phyloP scores from a whole-genome alignment of 306 rosid species.

The Begonia masoniana region DNA sequence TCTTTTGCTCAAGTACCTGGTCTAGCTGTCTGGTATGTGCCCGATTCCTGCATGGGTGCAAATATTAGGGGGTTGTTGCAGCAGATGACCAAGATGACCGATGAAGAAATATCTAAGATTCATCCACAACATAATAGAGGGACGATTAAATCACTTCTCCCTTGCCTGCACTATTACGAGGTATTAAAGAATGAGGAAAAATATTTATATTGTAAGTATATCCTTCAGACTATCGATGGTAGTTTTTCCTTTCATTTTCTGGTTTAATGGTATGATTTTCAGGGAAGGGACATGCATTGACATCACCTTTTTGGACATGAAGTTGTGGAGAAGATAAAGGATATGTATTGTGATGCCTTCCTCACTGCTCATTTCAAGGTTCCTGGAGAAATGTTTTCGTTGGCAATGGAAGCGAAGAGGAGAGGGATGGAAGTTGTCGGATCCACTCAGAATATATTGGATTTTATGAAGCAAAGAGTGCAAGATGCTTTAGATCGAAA shows the following conservation, averaged over 20 bases:
- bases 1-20: constrained; percentile 90
- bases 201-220: constrained; percentile 12
- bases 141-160: constrained; percentile 55
- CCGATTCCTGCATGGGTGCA: constrained; percentile 99
- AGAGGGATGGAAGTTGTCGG: constrained; percentile 98
- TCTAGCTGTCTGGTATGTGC: constrained; percentile 73
- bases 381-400: constrained; percentile 96
- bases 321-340: constrained; percentile 83
- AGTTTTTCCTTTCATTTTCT: not conserved
- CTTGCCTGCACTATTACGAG: constrained; percentile 65
- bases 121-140: constrained; percentile 65
- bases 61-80: constrained; percentile 62
- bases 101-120: constrained; percentile 66
- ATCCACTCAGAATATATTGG: constrained; percentile 82
- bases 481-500: constrained; percentile 76
- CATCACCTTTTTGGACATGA: constrained; percentile 92
- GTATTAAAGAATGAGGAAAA: constrained; percentile 11
- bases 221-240: constrained; percentile 4
- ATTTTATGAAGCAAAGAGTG: constrained; percentile 75
- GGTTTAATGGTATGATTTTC: constrained; percentile 1
- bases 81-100: constrained; percentile 77
- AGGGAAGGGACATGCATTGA: constrained; percentile 90
- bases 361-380: constrained; percentile 99
- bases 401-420: constrained; percentile 97
- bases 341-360: constrained; percentile 85